Evolutionary conservation across 306 rosid genomes (phyloP).

Genomic region (Sicyos baderoa): DNA sequence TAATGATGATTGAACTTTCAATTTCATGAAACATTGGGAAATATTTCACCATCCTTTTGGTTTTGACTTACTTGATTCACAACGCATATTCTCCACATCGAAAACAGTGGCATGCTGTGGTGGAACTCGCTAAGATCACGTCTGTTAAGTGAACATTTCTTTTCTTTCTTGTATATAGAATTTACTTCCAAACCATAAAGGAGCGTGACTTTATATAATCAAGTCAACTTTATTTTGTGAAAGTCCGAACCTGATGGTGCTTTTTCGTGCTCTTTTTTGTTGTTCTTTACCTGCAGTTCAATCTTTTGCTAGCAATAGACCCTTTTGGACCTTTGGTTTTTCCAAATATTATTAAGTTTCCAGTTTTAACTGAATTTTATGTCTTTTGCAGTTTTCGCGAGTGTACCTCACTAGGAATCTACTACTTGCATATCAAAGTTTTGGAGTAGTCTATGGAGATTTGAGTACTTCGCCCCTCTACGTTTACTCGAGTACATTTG

Average conservation of each 20-base stretch:
- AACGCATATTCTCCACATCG: not conserved
- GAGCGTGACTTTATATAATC: not conserved
- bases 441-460: conserved; percentile 84
- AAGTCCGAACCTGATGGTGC: not conserved
- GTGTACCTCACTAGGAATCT: conserved; percentile 46
- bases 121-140: not conserved
- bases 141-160: conserved; percentile 3
- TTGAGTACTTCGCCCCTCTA: conserved; percentile 84
- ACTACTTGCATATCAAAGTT: conserved; percentile 77
- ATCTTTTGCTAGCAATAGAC: not conserved
- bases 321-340: not conserved
- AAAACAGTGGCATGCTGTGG: not conserved
- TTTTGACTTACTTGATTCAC: not conserved
- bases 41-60: conserved; percentile 12
- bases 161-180: not conserved
- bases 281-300: not conserved
- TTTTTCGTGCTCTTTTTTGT: not conserved
- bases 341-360: not conserved
- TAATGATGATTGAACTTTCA: not conserved
- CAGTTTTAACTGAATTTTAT: not conserved
- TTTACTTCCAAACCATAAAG: not conserved
- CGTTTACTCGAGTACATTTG: conserved; percentile 57
- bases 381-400: conserved; percentile 51
- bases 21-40: not conserved
- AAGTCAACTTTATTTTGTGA: not conserved